Percentiles rank a stretch among this genome's conserved stretches.
These are phyloP conservation scores for Penicillium sp. DNA, from an alignment of 2,329 filamentous ascomycete species.

Conservation along the genomic window DNA sequence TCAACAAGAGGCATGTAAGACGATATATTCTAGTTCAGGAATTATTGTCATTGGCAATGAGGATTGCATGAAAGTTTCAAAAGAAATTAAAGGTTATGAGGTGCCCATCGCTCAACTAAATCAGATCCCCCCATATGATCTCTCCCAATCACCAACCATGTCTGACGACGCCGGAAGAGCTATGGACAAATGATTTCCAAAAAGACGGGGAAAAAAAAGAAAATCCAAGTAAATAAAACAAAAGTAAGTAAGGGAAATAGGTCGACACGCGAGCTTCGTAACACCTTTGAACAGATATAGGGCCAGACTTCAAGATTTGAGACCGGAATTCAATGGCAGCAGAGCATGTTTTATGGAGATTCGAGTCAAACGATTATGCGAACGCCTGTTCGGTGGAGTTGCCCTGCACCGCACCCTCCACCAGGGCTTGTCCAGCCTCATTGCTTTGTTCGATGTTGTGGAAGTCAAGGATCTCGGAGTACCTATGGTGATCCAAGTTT, in stretches of 20 bases:
- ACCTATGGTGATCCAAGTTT: conserved; percentile 59
- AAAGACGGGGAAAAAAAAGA: conserved; percentile 14
- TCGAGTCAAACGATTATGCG: conserved; percentile 20
- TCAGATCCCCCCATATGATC: conserved; percentile 13
- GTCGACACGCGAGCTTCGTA: conserved; percentile 17
- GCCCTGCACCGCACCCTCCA: conserved; percentile 26
- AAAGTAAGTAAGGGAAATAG: not conserved
- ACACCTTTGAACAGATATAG: conserved; percentile 21
- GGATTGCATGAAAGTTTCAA: not conserved
- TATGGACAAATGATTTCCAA: conserved; percentile 26
- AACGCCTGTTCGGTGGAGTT: conserved; percentile 24
- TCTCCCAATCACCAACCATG: conserved; percentile 23
- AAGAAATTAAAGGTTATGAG: conserved; percentile 5
- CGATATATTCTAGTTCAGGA: not conserved
- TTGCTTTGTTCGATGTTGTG: conserved; percentile 75
- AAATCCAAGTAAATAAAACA: conserved; percentile 4
- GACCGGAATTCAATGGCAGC: conserved; percentile 7
- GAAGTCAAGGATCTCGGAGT: conserved; percentile 97
- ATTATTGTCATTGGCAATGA: too few species aligned
- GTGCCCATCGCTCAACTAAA: conserved; percentile 9
- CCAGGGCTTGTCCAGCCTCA: conserved; percentile 33
- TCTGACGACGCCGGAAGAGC: conserved; percentile 28
- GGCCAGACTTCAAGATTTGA: conserved; percentile 20
- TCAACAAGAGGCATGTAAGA: not conserved
- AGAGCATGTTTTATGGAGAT: not conserved